phyloP scores from a whole-genome alignment of 225 moss, liverwort and hornwort species.

The Marchantia paleacea region DNA sequence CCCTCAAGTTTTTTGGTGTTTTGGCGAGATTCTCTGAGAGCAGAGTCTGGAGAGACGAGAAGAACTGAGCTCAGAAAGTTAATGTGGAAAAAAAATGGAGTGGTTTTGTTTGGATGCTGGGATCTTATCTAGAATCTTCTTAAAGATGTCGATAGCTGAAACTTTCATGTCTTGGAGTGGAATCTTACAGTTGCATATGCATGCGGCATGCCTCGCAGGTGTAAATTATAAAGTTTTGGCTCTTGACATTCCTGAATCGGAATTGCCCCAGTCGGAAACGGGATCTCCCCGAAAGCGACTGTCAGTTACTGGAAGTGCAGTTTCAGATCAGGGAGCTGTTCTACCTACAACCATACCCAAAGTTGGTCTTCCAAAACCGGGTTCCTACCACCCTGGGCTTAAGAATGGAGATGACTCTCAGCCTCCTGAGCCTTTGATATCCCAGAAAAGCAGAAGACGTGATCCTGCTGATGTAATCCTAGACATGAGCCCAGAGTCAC shows the following conservation, averaged over 20 bases:
- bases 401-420: slow-evolving; percentile 19
- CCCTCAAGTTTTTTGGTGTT: neutral
- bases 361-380: slow-evolving; percentile 21
- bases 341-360: slow-evolving; percentile 15
- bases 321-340: slow-evolving; percentile 23
- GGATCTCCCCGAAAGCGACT: slow-evolving; percentile 33
- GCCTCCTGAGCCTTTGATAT: slow-evolving; percentile 10
- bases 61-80: neutral
- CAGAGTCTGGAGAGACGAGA: too few species aligned
- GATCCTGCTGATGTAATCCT: slow-evolving; percentile 26
- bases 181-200: neutral
- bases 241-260: slow-evolving; percentile 47
- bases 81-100: neutral
- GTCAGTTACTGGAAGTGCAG: slow-evolving; percentile 22
- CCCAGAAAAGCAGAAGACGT: slow-evolving; percentile 35
- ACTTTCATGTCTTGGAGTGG: neutral
- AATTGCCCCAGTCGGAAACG: slow-evolving; percentile 28
- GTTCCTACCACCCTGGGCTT: neutral
- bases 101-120: neutral
- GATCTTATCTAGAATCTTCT: neutral
- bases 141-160: neutral
- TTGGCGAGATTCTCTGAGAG: neutral
- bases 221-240: slow-evolving; percentile 36
- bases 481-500: slow-evolving; percentile 35
- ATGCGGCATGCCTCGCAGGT: slow-evolving; percentile 24